Base-by-base conservation (phyloP, 371 early-diverging fungal genomes). In the Apophysomyces elegans region DNA sequence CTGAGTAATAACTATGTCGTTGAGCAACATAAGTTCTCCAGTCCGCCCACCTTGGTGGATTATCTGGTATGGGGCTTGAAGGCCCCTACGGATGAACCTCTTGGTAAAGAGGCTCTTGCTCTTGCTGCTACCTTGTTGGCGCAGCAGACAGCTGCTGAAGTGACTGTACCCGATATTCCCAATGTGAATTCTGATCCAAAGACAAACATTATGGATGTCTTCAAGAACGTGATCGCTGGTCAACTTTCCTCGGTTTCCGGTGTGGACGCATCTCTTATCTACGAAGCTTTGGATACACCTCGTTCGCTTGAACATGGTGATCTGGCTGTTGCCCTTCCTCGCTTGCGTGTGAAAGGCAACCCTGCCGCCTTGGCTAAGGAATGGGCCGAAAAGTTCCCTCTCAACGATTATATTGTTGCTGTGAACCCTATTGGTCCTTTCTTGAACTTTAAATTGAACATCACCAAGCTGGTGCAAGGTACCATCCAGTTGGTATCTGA, bases 331-430 rank as follows among this genome's bases (percentile, higher is more conserved):
- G 91, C 97, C 26, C 78, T 95, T 1, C 95, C 97, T 18, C 90
- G 93, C 63, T 78, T 96, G 66, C 87, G 94, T 60, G 68, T 96
- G 47, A 90, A 91, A 76, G 97, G 96, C 32, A 92, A 90, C 77
- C 97, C 96, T 5, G 83, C 77, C 36, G 84, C 90, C 58, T 65
- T 94, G 32, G 95, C 95, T 32, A 80, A 90, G 66, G 81, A 91
- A 47, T 87, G 90, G 79, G 86, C 88, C n/a, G 86, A 83, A 32
- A 71, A 90, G 81, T 91, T 95, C 73, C 71, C 74, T 46, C 61
- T 83, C 37, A 88, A 88, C 75, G 84, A 88, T 13, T 80, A 82
- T 58, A 80, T 95, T 54, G 68, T 76, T 4, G 75, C 66, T 12
- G 87, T 80, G n/a, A 73, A 79, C 36, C 84, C 90, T 56, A 78